Evolutionary conservation across 257 asterid genomes (phyloP).

Genomic region (Petunia axillaris): DNA sequence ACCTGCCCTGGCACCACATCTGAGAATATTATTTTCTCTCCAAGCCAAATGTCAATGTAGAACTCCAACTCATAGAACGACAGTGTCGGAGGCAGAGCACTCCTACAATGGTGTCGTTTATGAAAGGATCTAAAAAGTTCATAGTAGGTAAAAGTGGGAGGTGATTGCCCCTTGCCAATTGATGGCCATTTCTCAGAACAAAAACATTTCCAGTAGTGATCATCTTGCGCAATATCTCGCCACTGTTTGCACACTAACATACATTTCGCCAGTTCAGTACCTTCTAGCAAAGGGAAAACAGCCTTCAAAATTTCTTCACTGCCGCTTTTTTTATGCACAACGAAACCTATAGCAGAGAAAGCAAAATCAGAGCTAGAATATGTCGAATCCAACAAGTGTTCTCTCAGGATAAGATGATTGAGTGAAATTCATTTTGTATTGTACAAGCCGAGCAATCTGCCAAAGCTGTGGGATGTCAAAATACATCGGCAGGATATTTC

Average conservation of each 20-base stretch:
- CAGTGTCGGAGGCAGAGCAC: slow-evolving; percentile 72
- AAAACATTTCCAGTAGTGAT: too few species aligned
- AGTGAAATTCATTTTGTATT: too few species aligned
- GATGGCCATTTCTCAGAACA: too few species aligned
- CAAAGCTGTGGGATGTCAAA: too few species aligned
- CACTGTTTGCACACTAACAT: too few species aligned
- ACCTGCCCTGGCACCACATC: slow-evolving; percentile 80
- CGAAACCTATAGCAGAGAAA: slow-evolving; percentile 3
- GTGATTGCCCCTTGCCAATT: slow-evolving; percentile 26
- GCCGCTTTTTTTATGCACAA: slow-evolving; percentile 43
- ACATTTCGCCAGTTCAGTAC: slow-evolving; percentile 70
- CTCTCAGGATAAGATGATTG: too few species aligned
- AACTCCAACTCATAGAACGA: slow-evolving; percentile 85
- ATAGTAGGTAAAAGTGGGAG: slow-evolving; percentile 60
- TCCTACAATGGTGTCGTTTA: slow-evolving; percentile 51
- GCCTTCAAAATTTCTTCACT: slow-evolving; percentile 73
- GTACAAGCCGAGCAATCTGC: too few species aligned
- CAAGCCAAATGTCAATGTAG: slow-evolving; percentile 83
- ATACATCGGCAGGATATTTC: too few species aligned
- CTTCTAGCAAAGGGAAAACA: slow-evolving; percentile 85
- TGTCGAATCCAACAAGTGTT: too few species aligned
- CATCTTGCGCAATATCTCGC: too few species aligned
- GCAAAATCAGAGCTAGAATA: too few species aligned
- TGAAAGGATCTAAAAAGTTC: slow-evolving; percentile 58
- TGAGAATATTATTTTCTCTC: slow-evolving; percentile 62